Conservation (phyloP, 257 asterid genomes). For the Hygrophila difformis region DNA sequence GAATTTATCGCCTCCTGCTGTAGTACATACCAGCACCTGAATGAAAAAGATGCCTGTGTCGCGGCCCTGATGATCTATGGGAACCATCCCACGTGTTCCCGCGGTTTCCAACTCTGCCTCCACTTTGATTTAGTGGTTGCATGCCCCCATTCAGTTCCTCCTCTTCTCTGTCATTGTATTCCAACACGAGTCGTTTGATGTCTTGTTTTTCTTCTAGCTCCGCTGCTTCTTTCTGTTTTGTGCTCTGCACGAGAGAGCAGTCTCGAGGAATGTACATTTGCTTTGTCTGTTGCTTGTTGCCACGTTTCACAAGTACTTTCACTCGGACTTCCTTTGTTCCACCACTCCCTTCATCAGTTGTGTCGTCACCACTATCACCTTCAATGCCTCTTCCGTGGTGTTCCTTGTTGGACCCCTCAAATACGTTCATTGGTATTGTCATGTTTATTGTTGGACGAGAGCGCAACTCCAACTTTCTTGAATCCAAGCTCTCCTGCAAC, state of each 20-base stretch:
- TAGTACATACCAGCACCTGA: conserved; percentile 82
- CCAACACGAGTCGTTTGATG: conserved; percentile 81
- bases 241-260: conserved; percentile 85
- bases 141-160: conserved; percentile 78
- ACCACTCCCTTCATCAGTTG: conserved; percentile 62
- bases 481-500: conserved; percentile 95
- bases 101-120: conserved; percentile 52
- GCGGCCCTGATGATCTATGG: conserved; percentile 51
- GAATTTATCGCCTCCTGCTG: conserved; percentile 58
- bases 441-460: conserved; percentile 82
- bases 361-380: conserved; percentile 91
- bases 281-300: conserved; percentile 87
- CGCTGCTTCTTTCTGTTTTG: conserved; percentile 95
- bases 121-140: conserved; percentile 52
- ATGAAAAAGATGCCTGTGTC: conserved; percentile 57
- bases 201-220: conserved; percentile 98
- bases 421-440: conserved; percentile 86
- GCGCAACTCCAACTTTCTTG: conserved; percentile 81
- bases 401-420: conserved; percentile 73
- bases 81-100: conserved; percentile 74
- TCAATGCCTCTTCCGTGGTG: conserved; percentile 60
- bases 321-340: conserved; percentile 74
- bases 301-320: conserved; percentile 92
- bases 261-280: conserved; percentile 90
- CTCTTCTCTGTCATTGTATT: conserved; percentile 96